Evolutionary conservation across 495 filamentous ascomycete genomes (phyloP).

Genomic region (Aspergillus biplanus): DNA sequence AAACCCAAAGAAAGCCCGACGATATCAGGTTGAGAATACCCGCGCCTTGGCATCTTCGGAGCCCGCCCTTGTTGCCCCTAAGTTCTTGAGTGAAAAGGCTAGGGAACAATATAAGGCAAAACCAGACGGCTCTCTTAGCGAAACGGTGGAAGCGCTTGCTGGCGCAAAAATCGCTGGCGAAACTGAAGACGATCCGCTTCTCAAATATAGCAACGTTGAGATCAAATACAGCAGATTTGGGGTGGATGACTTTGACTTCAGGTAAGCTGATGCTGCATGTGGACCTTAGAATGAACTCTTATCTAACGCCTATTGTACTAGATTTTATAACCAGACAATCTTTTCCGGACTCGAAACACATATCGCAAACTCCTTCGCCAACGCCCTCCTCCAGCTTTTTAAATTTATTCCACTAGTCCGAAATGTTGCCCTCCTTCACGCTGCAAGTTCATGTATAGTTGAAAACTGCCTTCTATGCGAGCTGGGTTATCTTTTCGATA

Average conservation of each 20-base stretch:
- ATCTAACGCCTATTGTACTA: constrained; percentile 32
- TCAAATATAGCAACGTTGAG: constrained; percentile 86
- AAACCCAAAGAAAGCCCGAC: constrained; percentile 70
- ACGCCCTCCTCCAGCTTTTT: constrained; percentile 88
- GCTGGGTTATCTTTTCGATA: constrained; percentile 93
- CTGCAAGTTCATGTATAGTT: constrained; percentile 76
- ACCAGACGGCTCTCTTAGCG: constrained; percentile 58
- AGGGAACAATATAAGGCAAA: constrained; percentile 63
- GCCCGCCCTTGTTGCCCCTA: constrained; percentile 69
- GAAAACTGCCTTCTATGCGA: constrained; percentile 92
- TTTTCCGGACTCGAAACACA: constrained; percentile 95
- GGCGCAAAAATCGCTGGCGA: constrained; percentile 64
- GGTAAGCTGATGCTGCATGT: constrained; percentile 48
- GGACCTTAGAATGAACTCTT: constrained; percentile 21
- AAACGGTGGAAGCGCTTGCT: constrained; percentile 64
- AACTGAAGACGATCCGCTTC: constrained; percentile 71
- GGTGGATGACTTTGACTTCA: constrained; percentile 97
- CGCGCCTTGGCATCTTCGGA: constrained; percentile 55
- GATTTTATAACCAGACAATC: constrained; percentile 87
- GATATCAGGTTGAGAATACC: constrained; percentile 85
- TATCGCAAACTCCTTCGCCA: constrained; percentile 94
- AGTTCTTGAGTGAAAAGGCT: constrained; percentile 91
- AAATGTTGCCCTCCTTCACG: constrained; percentile 89
- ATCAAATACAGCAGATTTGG: constrained; percentile 98
- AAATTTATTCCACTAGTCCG: constrained; percentile 86